Evolutionary conservation across 768 basidiomycete genomes (phyloP).

Genomic region (Mrakia blollopis): DNA sequence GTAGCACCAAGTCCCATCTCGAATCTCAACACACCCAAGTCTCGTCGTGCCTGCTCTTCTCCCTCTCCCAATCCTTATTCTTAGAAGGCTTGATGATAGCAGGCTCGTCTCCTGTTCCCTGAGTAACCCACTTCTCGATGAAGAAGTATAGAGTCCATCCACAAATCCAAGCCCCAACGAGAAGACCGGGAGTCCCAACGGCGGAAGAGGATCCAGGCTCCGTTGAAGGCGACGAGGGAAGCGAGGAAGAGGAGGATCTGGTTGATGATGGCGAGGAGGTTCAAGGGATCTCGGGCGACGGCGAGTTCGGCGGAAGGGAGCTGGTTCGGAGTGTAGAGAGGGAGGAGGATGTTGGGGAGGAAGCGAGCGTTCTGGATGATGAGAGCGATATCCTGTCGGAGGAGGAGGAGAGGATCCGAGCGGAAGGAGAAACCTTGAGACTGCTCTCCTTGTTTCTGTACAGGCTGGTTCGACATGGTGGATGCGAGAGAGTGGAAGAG

Average conservation of each 20-base stretch:
- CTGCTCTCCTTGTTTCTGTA: too few relatives aligned
- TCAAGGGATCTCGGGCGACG: neutral
- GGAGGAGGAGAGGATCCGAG: neutral
- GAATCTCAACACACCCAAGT: too few relatives aligned
- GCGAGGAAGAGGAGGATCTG: constrained; percentile 11
- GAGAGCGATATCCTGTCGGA: neutral
- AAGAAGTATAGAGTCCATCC: neutral
- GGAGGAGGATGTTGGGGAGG: neutral
- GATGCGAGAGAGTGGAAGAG: too few relatives aligned
- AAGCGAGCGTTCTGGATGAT: neutral
- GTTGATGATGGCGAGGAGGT: neutral
- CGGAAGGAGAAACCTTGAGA: neutral
- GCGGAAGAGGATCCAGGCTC: neutral
- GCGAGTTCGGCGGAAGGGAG: neutral
- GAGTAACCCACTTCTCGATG: neutral
- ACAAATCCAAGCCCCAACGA: neutral
- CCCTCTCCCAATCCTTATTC: neutral
- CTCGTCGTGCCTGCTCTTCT: neutral
- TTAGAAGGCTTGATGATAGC: neutral
- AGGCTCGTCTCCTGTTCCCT: neutral
- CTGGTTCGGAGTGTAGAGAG: neutral
- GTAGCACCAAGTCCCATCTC: too few relatives aligned
- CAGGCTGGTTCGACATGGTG: too few relatives aligned
- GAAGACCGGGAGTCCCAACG: neutral
- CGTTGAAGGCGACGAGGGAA: neutral